Conservation (phyloP, 805 yeast species). For the Sungouiozyma intestinalis region DNA sequence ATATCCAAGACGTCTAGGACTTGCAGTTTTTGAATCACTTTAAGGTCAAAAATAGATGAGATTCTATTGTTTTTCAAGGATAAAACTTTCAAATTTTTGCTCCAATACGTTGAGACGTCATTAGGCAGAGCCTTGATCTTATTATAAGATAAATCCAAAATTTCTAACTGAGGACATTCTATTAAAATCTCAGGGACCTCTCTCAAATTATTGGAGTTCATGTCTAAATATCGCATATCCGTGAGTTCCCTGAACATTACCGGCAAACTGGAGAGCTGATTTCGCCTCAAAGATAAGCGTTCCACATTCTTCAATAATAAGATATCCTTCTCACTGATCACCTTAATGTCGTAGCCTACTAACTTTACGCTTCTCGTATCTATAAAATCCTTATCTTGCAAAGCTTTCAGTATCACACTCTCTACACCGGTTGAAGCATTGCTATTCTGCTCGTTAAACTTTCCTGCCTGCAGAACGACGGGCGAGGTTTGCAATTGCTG, state of each 20-base stretch:
- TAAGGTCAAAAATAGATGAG: constrained; percentile 34
- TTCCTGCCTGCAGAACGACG: neutral
- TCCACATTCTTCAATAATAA: constrained; percentile 32
- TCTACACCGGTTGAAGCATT: constrained; percentile 1
- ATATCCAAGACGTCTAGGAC: constrained; percentile 49
- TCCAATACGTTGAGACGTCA: constrained; percentile 31
- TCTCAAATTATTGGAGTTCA: constrained; percentile 48
- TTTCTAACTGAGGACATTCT: constrained; percentile 39
- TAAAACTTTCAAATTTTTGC: constrained; percentile 41
- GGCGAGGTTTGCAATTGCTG: neutral
- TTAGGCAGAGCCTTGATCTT: constrained; percentile 38
- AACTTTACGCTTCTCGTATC: constrained; percentile 27
- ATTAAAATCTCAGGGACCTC: constrained; percentile 41
- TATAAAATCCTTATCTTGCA: constrained; percentile 14
- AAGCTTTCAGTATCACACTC: constrained; percentile 46
- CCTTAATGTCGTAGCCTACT: constrained; percentile 30
- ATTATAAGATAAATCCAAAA: constrained; percentile 56
- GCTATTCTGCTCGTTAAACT: neutral
- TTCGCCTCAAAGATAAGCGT: constrained; percentile 45
- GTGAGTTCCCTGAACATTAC: constrained; percentile 34
- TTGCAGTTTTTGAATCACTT: constrained; percentile 42
- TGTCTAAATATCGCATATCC: constrained; percentile 48
- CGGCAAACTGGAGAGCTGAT: constrained; percentile 40
- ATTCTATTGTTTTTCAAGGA: constrained; percentile 51
- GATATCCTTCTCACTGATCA: constrained; percentile 32